Conservation (phyloP, 192 early-diverging fungal genomes). For the Entomortierella lignicola region DNA sequence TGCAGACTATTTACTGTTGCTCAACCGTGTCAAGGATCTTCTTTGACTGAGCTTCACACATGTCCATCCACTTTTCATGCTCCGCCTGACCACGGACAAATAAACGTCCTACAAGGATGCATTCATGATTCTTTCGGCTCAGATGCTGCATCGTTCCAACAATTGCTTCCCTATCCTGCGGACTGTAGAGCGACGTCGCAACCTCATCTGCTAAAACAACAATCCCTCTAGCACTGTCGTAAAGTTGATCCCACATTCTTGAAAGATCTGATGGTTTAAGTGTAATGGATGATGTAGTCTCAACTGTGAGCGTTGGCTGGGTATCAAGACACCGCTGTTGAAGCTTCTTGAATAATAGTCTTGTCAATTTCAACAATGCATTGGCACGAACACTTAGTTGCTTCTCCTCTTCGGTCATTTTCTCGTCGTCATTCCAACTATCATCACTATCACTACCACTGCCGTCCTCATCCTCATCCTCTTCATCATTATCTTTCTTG, state of each 20-base stretch:
- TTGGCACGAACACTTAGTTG: constrained; percentile 42
- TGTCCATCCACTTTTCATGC: constrained; percentile 52
- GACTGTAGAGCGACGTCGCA: constrained; percentile 48
- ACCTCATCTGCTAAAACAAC: constrained; percentile 48
- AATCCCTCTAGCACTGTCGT: constrained; percentile 39
- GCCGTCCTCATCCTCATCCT: constrained; percentile 30
- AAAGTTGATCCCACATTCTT: constrained; percentile 49
- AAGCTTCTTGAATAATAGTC: constrained; percentile 50
- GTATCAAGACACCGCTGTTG: constrained; percentile 53
- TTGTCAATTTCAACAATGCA: constrained; percentile 49
- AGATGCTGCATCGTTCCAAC: constrained; percentile 29
- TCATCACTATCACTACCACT: constrained; percentile 53
- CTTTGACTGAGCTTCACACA: constrained; percentile 50
- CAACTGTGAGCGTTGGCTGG: not conserved
- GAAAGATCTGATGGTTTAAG: constrained; percentile 24
- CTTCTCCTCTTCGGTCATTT: constrained; percentile 52
- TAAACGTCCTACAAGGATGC: constrained; percentile 35
- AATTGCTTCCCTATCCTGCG: constrained; percentile 33
- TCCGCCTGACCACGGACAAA: constrained; percentile 45
- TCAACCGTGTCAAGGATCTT: constrained; percentile 46
- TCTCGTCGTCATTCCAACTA: constrained; percentile 54
- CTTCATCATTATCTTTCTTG: constrained; percentile 27
- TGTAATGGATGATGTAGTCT: not conserved
- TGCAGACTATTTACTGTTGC: not conserved
- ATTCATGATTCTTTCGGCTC: constrained; percentile 49